Conservation (phyloP, 2,329 filamentous ascomycete genomes). For the Fusarium floridanum region DNA sequence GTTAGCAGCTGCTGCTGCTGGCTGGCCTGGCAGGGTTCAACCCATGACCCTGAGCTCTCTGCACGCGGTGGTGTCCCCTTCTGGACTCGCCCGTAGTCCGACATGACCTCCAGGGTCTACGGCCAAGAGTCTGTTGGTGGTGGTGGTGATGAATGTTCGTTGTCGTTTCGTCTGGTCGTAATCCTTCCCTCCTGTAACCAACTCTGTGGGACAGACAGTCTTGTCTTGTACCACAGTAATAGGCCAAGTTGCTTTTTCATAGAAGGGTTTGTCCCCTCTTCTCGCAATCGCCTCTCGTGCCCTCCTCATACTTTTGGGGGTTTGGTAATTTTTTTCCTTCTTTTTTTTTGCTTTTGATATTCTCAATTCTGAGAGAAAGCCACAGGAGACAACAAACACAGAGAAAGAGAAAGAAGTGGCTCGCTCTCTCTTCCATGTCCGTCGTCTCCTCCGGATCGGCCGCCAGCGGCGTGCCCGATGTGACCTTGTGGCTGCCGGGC, state of each 20-base stretch:
- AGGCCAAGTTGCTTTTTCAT: conserved; percentile 23
- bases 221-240: conserved; percentile 10
- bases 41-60: conserved; percentile 1
- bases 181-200: background rate
- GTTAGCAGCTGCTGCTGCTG: background rate
- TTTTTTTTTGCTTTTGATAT: conserved; percentile 2
- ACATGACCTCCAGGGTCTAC: conserved; percentile 22
- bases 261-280: conserved; percentile 14
- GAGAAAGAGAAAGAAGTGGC: background rate
- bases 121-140: conserved; percentile 6
- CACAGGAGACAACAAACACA: background rate
- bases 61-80: conserved; percentile 5
- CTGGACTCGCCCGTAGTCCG: conserved; percentile 14
- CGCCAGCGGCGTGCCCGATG: conserved; percentile 20
- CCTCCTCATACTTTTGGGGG: background rate
- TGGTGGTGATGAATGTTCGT: conserved; percentile 9
- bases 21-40: background rate
- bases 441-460: conserved; percentile 12
- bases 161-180: background rate
- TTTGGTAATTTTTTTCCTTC: background rate
- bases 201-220: background rate
- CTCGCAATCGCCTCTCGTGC: conserved; percentile 8
- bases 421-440: background rate
- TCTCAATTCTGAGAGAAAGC: background rate
- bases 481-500: conserved; percentile 31